Evolutionary conservation across 1,139 yeast genomes (phyloP), one percentile per base, ranked within the genome.

Genomic region (Blastobotrys aristatus): DNA sequence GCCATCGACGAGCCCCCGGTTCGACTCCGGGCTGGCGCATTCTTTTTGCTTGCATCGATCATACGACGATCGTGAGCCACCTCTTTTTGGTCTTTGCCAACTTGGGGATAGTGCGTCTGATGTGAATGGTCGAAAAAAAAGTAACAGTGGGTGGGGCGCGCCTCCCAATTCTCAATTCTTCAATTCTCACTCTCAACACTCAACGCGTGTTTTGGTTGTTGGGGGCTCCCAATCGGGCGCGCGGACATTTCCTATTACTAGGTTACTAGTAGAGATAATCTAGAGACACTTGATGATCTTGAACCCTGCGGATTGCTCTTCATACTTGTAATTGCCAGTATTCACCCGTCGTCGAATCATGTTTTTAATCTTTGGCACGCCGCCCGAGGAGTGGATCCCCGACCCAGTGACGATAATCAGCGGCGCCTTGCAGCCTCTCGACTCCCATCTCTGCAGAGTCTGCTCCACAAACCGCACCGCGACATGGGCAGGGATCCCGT

Each of bases 391-490:
- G 45, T 64, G 68, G 2, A 50, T 46, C 10, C 68, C 68, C 0
- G 64, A 57, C 2, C 68, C 68, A 0, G 67, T 62, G 33, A 64
- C 57, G n/a, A 64, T 49, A 32, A 50, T 55, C 8, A 63, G 45
- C n/a, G 56, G 54, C 4, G 40, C 44, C 53, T 56, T 54, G 59
- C 60, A 53, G 11, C 55, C 52, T 40, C 51, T 53, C 24, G 43
- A 50, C 21, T 43, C 44, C 40, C 59, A 55, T 5, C 53, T 51
- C 27, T 46, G 41, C 24, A 50, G 37, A 22, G 42, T 27, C 8
- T 39, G 33, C n/a, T 31, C 44, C 8, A 47, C 44, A 39, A 34
- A 50, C 4, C 48, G 52, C 5, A 58, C 49, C 1, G 68, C 67
- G 26, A 55, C 52, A 3, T 50, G 44, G 18, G 59, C 53, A 2